A percentile compares a stretch with the other conserved stretches of the same genome.
Evolutionary conservation across 2,329 filamentous ascomycete species (phyloP).

Genomic region (Sporothrix brunneoviolacea): DNA sequence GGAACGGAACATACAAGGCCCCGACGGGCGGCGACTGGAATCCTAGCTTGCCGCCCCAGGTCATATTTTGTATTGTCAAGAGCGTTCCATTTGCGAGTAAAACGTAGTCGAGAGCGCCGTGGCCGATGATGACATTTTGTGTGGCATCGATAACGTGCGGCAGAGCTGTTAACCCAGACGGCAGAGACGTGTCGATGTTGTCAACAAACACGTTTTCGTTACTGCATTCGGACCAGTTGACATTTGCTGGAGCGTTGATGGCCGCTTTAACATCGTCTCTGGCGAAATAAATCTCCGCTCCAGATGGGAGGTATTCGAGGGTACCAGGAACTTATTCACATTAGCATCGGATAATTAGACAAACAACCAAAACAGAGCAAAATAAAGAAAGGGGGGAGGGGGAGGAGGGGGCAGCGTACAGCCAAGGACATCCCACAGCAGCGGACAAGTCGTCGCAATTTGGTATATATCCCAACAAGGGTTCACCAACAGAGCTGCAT

Average conservation of each 20-base stretch:
- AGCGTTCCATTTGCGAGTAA: conserved; percentile 64
- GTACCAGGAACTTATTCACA: conserved; percentile 47
- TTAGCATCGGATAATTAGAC: neutral
- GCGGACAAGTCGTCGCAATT: conserved; percentile 64
- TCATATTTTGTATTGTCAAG: conserved; percentile 73
- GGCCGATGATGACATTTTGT: conserved; percentile 65
- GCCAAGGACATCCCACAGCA: conserved; percentile 61
- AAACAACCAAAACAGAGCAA: neutral
- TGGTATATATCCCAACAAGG: conserved; percentile 78
- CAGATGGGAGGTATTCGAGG: conserved; percentile 55
- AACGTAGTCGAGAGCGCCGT: conserved; percentile 64
- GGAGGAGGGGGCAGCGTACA: no score
- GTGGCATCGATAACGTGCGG: conserved; percentile 68
- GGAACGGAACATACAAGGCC: conserved; percentile 64
- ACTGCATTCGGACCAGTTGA: conserved; percentile 52
- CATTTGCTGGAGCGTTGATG: conserved; percentile 24
- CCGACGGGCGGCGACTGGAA: conserved; percentile 56
- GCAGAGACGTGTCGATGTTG: conserved; percentile 43
- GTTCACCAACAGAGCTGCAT: conserved; percentile 52
- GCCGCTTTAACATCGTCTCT: conserved; percentile 43
- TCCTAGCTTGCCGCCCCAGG: conserved; percentile 64
- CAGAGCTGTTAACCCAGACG: conserved; percentile 51
- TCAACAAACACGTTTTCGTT: conserved; percentile 31
- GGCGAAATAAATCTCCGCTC: conserved; percentile 61
- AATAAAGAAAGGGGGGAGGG: no score